These are phyloP conservation scores for Monosporozyma siamensis DNA, from an alignment of 805 yeast genomes.

Conservation along the genomic window DNA sequence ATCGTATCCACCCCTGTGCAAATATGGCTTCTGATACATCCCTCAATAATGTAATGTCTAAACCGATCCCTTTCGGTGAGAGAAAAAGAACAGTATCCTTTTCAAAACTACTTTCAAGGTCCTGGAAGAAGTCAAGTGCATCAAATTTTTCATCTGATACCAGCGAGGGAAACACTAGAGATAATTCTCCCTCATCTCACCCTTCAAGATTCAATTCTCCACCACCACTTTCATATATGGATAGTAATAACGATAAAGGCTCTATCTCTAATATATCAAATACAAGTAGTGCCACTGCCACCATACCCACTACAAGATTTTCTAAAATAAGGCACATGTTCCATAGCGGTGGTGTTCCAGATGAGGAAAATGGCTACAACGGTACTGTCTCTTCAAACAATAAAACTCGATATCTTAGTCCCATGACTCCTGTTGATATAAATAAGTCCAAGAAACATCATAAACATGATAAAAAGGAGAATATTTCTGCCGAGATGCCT, in stretches of 20 bases:
- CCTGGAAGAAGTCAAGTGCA: constrained; percentile 8
- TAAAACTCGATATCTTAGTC: constrained; percentile 4
- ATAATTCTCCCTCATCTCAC: background rate
- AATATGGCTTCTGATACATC: background rate
- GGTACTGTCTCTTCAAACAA: background rate
- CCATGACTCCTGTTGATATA: constrained; percentile 6
- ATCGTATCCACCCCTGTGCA: no score
- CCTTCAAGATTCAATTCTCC: background rate
- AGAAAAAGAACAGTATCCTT: constrained; percentile 21
- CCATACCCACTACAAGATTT: constrained; percentile 8
- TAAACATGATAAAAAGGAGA: constrained; percentile 3
- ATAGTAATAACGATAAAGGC: background rate
- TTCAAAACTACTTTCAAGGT: constrained; percentile 15
- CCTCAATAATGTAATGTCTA: background rate
- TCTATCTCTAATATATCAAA: no score
- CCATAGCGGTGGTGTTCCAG: constrained; percentile 4
- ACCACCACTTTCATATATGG: background rate
- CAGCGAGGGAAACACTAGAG: background rate
- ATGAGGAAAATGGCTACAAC: background rate
- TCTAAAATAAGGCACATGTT: constrained; percentile 18
- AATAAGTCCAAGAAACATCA: background rate
- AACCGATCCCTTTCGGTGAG: constrained; percentile 5
- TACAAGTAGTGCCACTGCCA: background rate
- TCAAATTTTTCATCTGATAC: background rate
- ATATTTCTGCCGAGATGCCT: background rate